Conservation (phyloP, 2,329 filamentous ascomycete genomes). For the Fusarium proliferatum region DNA sequence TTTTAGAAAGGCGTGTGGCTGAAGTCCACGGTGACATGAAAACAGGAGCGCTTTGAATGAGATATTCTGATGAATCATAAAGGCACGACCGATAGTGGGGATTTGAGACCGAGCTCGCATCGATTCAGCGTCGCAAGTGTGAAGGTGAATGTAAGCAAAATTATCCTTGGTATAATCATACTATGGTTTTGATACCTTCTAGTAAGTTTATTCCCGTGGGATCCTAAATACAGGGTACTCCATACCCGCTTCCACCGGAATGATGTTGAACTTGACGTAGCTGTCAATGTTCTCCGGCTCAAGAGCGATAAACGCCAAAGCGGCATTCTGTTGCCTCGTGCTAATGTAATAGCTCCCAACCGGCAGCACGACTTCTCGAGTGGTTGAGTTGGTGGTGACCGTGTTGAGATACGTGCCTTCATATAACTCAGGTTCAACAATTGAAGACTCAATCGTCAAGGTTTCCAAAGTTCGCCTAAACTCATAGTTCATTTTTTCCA, state of each 20-base stretch:
- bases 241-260: conserved; percentile 1
- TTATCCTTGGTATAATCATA: rapidly evolving
- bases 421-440: conserved; percentile 1
- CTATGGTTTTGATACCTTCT: no score
- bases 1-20: no score
- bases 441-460: neutral
- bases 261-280: conserved; percentile 19
- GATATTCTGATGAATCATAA: no score
- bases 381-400: conserved; percentile 6
- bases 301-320: conserved; percentile 7
- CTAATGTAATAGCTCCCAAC: conserved; percentile 13
- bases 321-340: conserved; percentile 14
- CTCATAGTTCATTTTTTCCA: conserved; percentile 5
- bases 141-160: no score
- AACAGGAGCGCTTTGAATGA: no score
- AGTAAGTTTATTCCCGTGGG: neutral
- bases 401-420: conserved; percentile 17
- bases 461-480: neutral
- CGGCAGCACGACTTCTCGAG: neutral
- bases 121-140: no score
- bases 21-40: no score
- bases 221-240: conserved; percentile 24
- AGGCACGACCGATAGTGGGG: no score
- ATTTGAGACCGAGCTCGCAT: no score
- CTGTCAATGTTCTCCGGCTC: conserved; percentile 26